Evolutionary conservation across 202 grass and related monocot species (phyloP).

Genomic region (Panicum virgatum): DNA sequence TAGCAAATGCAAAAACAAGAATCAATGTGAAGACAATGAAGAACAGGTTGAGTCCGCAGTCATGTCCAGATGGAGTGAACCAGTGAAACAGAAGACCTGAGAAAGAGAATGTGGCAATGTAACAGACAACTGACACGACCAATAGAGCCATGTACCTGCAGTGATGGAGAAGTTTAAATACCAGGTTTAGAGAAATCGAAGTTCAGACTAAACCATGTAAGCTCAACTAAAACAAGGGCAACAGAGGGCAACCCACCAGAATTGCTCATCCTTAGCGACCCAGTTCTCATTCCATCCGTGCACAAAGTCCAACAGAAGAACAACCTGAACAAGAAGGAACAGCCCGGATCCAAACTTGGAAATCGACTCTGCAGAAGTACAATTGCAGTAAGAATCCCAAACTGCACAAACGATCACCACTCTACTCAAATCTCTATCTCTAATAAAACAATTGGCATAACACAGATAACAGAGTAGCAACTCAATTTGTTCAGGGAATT

Average conservation of each 20-base stretch:
- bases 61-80: slow-evolving; percentile 93
- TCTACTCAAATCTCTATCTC: neutral
- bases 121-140: slow-evolving; percentile 85
- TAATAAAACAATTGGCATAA: neutral
- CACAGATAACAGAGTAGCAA: neutral
- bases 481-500: neutral
- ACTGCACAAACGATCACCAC: neutral
- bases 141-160: slow-evolving; percentile 92
- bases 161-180: slow-evolving; percentile 30
- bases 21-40: slow-evolving; percentile 92
- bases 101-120: slow-evolving; percentile 79
- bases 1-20: slow-evolving; percentile 80
- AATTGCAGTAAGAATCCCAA: slow-evolving; percentile 13
- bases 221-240: neutral
- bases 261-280: slow-evolving; percentile 92
- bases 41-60: slow-evolving; percentile 89
- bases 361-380: slow-evolving; percentile 72
- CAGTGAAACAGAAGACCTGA: slow-evolving; percentile 92
- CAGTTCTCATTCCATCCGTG: slow-evolving; percentile 97
- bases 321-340: slow-evolving; percentile 95
- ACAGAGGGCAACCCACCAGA: slow-evolving; percentile 62
- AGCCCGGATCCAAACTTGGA: slow-evolving; percentile 96
- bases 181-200: neutral
- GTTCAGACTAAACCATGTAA: neutral
- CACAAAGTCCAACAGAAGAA: slow-evolving; percentile 96